Percentiles rank a stretch among this genome's conserved stretches.
These are phyloP conservation scores for Monosporozyma servazzii DNA, from an alignment of 805 yeast species.

Conservation along the genomic window DNA sequence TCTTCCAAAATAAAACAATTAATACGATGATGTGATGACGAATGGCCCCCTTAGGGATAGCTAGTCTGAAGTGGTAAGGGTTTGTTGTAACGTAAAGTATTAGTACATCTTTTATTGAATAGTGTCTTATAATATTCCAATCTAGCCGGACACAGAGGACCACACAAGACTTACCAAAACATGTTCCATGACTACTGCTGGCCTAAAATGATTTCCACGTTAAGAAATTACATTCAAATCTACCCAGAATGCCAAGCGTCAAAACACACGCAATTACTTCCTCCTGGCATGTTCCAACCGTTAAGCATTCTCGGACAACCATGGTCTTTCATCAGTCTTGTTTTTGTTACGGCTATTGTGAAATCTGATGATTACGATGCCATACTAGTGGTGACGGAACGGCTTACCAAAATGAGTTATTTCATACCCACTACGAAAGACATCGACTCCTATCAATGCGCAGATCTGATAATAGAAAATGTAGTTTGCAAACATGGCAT, in stretches of 20 bases:
- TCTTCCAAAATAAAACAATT: neutral
- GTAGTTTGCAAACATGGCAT: neutral
- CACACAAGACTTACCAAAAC: neutral
- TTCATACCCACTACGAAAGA: neutral
- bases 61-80: too few relatives aligned
- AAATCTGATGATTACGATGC: neutral
- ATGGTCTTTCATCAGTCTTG: constrained; percentile 1
- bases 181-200: neutral
- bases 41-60: too few relatives aligned
- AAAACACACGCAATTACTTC: neutral
- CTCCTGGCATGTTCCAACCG: constrained; percentile 1
- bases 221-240: neutral
- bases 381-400: neutral
- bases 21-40: too few relatives aligned
- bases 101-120: too few relatives aligned
- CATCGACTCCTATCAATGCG: neutral
- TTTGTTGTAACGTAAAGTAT: too few relatives aligned
- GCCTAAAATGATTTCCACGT: neutral
- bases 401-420: neutral
- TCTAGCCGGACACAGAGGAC: neutral
- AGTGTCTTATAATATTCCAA: too few relatives aligned
- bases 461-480: neutral
- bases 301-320: neutral
- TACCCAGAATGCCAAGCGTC: neutral
- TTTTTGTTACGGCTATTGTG: constrained; percentile 1